Evolutionary conservation across 1,284 basidiomycete genomes (phyloP).

Genomic region (Trametes hirsuta): DNA sequence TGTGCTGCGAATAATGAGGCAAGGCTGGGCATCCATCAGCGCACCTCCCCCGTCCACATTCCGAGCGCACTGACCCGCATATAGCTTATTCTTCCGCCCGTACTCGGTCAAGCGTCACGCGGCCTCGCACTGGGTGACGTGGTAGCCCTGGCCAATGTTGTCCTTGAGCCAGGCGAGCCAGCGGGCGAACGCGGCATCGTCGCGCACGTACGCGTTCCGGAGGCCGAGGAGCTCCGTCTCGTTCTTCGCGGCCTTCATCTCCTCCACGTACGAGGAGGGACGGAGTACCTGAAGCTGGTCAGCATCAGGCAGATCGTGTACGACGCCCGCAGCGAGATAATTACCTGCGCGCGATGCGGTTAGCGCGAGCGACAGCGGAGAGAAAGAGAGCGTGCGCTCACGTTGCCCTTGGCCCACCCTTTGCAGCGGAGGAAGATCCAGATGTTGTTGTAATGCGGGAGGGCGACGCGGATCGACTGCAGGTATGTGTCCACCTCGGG

Average conservation of each 20-base stretch:
- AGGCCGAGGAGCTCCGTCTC: constrained; percentile 82
- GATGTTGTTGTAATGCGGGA: constrained; percentile 76
- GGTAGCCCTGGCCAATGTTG: constrained; percentile 73
- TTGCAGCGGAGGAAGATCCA: constrained; percentile 75
- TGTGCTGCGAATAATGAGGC: constrained; percentile 89
- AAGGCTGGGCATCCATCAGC: constrained; percentile 53
- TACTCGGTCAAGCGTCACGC: constrained; percentile 83
- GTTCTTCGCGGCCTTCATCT: constrained; percentile 90
- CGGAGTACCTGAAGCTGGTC: constrained; percentile 75
- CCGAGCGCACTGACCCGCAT: constrained; percentile 58
- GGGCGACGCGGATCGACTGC: constrained; percentile 57
- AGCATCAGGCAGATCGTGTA: constrained; percentile 83
- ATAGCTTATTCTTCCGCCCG: constrained; percentile 74
- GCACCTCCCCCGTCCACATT: not conserved
- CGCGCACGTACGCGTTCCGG: constrained; percentile 84
- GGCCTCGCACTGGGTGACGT: constrained; percentile 92
- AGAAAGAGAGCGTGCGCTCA: constrained; percentile 31
- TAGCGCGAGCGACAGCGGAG: not conserved
- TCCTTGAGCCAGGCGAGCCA: constrained; percentile 87
- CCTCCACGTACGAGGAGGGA: constrained; percentile 71
- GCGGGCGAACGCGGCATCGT: constrained; percentile 87
- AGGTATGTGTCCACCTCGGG: constrained; percentile 62
- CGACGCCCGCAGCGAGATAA: constrained; percentile 71
- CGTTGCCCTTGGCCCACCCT: constrained; percentile 78
- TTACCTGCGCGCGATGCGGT: constrained; percentile 43